Percentiles rank a stretch among this genome's conserved stretches.
phyloP scores from a whole-genome alignment of 176 grass and related monocot species.

The Musa beccarii region DNA sequence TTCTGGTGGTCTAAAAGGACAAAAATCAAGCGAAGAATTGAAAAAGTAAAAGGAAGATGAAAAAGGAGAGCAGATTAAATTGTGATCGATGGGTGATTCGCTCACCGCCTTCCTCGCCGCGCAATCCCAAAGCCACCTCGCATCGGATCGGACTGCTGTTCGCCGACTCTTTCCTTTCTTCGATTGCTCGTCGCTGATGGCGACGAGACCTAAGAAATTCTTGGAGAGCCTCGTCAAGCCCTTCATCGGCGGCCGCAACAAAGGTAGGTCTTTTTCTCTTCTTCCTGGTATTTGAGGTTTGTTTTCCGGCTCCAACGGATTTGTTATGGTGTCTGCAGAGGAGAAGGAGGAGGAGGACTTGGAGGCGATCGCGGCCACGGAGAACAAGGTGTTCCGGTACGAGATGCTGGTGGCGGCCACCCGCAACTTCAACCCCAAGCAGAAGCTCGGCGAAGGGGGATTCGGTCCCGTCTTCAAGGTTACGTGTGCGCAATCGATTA shows the following conservation, averaged over 20 bases:
- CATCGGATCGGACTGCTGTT: not conserved
- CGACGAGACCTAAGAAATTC: slow-evolving; percentile 37
- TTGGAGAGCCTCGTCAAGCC: slow-evolving; percentile 33
- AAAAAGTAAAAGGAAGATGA: no score
- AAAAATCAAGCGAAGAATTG: no score
- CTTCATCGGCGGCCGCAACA: slow-evolving; percentile 20
- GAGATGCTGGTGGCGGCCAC: slow-evolving; percentile 33
- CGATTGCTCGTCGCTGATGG: not conserved
- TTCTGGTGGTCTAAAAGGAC: no score
- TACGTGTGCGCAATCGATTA: not conserved
- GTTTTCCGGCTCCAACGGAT: not conserved
- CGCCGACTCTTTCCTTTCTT: not conserved
- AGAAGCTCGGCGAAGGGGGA: slow-evolving; percentile 82
- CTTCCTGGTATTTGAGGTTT: not conserved
- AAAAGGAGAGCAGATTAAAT: no score
- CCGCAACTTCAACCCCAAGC: slow-evolving; percentile 31
- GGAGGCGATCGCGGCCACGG: slow-evolving; percentile 67
- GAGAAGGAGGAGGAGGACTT: slow-evolving; percentile 44
- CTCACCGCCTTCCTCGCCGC: no score
- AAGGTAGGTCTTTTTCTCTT: slow-evolving; percentile 8
- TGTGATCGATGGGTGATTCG: no score
- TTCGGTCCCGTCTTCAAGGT: slow-evolving; percentile 81
- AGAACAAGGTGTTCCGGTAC: slow-evolving; percentile 55
- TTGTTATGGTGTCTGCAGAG: not conserved
- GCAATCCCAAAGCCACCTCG: no score